Evolutionary conservation across 208 protist species (phyloP).

Genomic region (Wallacemonas collosoma): DNA sequence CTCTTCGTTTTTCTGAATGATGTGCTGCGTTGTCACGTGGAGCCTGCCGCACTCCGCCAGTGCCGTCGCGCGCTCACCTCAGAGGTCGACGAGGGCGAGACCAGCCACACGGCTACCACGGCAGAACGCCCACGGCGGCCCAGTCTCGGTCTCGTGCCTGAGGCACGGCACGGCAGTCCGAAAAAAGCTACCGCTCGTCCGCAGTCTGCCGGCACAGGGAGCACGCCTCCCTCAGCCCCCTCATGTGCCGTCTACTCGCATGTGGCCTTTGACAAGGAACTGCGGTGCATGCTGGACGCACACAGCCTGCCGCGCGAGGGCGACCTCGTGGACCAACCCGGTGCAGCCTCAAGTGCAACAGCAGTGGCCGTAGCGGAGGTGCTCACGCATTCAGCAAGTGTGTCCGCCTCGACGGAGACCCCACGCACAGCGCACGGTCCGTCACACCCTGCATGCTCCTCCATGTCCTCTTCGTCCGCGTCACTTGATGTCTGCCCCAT

Average conservation of each 20-base stretch:
- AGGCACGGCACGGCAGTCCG: not conserved
- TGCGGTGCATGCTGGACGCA: constrained; percentile 5
- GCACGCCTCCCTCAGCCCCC: not conserved
- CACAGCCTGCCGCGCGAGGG: constrained; percentile 7
- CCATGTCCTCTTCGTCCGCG: not conserved
- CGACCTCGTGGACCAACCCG: not conserved
- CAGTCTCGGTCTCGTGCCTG: constrained; percentile 5
- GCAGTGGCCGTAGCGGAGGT: no score
- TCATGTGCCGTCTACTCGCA: not conserved
- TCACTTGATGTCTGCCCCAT: not conserved
- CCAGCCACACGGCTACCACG: not conserved
- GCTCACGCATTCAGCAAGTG: no score
- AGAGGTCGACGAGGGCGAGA: not conserved
- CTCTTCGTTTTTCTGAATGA: constrained; percentile 23
- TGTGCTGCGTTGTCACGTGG: constrained; percentile 16
- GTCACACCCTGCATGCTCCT: not conserved
- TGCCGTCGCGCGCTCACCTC: constrained; percentile 8
- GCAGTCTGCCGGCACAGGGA: not conserved
- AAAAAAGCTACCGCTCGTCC: no score
- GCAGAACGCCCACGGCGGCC: not conserved
- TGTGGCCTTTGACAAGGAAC: not conserved
- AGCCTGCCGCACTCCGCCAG: constrained; percentile 3
- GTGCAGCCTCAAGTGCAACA: no score
- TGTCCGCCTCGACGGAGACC: no score
- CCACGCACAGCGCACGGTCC: no score